Conservation (phyloP, 1,284 basidiomycete genomes). For the Caloboletus firmus region DNA sequence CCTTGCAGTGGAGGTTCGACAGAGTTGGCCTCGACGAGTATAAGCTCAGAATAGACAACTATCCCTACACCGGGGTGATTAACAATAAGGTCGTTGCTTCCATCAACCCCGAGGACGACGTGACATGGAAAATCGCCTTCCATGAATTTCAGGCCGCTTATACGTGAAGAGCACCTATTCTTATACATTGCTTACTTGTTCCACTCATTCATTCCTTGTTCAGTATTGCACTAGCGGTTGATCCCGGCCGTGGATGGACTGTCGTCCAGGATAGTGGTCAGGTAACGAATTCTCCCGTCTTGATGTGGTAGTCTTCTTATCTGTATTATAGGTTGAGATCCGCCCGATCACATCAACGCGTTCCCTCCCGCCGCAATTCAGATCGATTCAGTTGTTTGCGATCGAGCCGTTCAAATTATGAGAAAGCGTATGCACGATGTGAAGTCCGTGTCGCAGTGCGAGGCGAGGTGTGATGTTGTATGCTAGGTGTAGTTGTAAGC, state of each 20-base stretch:
- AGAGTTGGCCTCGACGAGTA: not conserved
- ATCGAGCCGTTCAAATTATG: not conserved
- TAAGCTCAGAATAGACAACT: not conserved
- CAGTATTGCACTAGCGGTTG: not conserved
- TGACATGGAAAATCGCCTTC: not conserved
- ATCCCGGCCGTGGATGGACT: not conserved
- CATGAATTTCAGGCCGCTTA: not conserved
- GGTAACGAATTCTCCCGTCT: not conserved
- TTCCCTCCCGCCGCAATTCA: not conserved
- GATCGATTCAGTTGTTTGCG: not conserved
- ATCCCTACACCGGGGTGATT: not conserved
- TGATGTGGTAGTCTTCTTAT: not conserved
- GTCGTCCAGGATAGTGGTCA: rapidly evolving
- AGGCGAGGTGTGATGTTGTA: not conserved
- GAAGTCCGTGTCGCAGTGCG: not conserved
- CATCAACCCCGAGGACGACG: not conserved
- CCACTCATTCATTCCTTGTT: not conserved
- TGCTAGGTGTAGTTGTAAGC: not conserved
- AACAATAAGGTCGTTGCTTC: not conserved
- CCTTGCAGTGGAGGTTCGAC: not conserved
- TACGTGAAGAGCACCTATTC: not conserved
- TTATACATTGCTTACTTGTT: too few species aligned
- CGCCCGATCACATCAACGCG: not conserved
- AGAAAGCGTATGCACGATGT: not conserved
- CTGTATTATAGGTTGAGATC: not conserved